These are phyloP conservation scores for Pseudoperonospora humuli DNA, from an alignment of 352 stramenopile species.

Conservation along the genomic window DNA sequence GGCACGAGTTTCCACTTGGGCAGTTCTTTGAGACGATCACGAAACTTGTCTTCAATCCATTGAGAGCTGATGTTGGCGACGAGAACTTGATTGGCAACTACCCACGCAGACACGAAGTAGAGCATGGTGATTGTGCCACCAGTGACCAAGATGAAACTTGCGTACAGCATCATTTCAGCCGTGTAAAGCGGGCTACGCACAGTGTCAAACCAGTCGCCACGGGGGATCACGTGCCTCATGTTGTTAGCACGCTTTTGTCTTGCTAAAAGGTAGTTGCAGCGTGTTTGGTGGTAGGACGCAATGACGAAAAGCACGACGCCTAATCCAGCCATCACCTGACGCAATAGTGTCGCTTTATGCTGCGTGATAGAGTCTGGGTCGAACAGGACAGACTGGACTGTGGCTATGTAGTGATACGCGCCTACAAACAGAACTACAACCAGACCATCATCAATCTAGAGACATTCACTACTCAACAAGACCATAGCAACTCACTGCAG, in stretches of 20 bases:
- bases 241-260: slow-evolving; percentile 42
- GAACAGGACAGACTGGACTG: slow-evolving; percentile 39
- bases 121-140: slow-evolving; percentile 32
- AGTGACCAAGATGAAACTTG: slow-evolving; percentile 35
- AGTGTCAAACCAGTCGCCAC: slow-evolving; percentile 55
- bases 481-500: slow-evolving; percentile 18
- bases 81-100: slow-evolving; percentile 54
- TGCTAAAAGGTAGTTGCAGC: slow-evolving; percentile 50
- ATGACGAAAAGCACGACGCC: slow-evolving; percentile 35
- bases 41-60: slow-evolving; percentile 58
- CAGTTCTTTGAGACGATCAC: slow-evolving; percentile 21
- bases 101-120: slow-evolving; percentile 45
- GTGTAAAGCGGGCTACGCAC: slow-evolving; percentile 61
- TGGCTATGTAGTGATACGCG: slow-evolving; percentile 51
- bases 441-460: slow-evolving; percentile 5
- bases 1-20: slow-evolving; percentile 36
- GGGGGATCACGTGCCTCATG: slow-evolving; percentile 45
- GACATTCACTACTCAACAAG: not conserved
- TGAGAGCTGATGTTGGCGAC: slow-evolving; percentile 43
- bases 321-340: slow-evolving; percentile 9
- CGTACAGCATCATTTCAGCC: slow-evolving; percentile 58
- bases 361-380: slow-evolving; percentile 20
- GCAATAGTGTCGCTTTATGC: slow-evolving; percentile 14
- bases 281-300: slow-evolving; percentile 51
- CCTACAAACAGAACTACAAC: slow-evolving; percentile 42